Conservation (phyloP, 2,329 filamentous ascomycete species). For the Coniochaeta hoffmannii region DNA sequence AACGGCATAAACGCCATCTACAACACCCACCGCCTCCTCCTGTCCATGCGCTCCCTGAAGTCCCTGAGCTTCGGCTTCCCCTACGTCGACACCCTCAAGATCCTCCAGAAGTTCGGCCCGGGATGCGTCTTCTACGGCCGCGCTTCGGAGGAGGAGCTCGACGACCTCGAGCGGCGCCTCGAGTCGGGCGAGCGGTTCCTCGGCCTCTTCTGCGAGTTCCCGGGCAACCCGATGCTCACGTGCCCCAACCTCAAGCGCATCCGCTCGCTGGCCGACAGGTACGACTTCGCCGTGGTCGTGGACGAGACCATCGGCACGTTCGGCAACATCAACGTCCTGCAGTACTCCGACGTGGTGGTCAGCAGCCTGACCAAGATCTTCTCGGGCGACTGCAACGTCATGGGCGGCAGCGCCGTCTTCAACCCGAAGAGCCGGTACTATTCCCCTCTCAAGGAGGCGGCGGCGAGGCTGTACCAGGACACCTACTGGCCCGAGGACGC, state of each 20-base stretch:
- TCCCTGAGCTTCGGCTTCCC: constrained; percentile 96
- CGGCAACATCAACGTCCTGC: constrained; percentile 88
- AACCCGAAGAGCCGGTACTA: constrained; percentile 67
- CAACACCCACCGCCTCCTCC: constrained; percentile 70
- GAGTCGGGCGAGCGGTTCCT: constrained; percentile 68
- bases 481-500: constrained; percentile 92
- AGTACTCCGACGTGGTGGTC: constrained; percentile 83
- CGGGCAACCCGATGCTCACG: constrained; percentile 80
- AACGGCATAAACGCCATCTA: constrained; percentile 95
- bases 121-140: constrained; percentile 84
- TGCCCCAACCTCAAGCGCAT: constrained; percentile 83
- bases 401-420: constrained; percentile 72
- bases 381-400: constrained; percentile 95
- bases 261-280: constrained; percentile 67
- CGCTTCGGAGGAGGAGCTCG: constrained; percentile 68
- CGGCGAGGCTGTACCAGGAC: constrained; percentile 67
- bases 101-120: constrained; percentile 87
- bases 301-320: constrained; percentile 98
- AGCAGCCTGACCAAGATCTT: constrained; percentile 97
- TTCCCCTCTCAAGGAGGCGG: constrained; percentile 54
- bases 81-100: constrained; percentile 94
- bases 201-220: constrained; percentile 89
- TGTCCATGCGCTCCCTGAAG: constrained; percentile 58
- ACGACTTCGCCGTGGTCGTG: constrained; percentile 83
- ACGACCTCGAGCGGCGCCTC: constrained; percentile 71